Percentiles rank a stretch among this genome's conserved stretches.
Evolutionary conservation across 306 rosid genomes (phyloP).

Genomic region (Ormosia semicastrata): DNA sequence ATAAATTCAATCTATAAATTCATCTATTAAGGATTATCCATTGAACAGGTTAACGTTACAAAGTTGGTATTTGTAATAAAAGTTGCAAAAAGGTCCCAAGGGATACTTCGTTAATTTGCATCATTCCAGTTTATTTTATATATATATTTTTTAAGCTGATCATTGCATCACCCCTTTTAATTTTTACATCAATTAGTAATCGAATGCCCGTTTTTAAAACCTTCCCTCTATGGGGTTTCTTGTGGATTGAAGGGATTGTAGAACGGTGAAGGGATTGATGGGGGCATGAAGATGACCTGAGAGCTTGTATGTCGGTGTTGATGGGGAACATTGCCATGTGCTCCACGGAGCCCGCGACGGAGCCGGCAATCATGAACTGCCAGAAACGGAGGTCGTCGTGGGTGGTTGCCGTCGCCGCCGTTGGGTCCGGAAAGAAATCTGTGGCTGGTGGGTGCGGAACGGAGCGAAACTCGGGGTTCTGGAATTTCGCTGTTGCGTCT

Average conservation of each 20-base stretch:
- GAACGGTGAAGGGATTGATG: constrained; percentile 58
- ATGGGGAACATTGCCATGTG: constrained; percentile 95
- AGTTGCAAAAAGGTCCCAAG: no score
- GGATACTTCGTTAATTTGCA: no score
- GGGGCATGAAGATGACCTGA: constrained; percentile 61
- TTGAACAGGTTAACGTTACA: no score
- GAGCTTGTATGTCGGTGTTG: constrained; percentile 86
- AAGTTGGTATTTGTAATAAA: no score
- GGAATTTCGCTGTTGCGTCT: constrained; percentile 68
- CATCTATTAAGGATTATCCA: no score
- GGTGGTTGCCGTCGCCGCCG: constrained; percentile 30
- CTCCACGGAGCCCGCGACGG: constrained; percentile 73
- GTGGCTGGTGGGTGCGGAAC: constrained; percentile 10
- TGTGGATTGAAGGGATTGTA: constrained; percentile 59
- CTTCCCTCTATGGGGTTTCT: no score
- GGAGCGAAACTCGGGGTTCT: constrained; percentile 19
- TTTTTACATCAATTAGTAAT: no score
- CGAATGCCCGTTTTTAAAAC: no score
- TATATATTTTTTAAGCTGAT: no score
- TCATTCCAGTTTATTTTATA: no score
- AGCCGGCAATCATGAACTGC: constrained; percentile 91
- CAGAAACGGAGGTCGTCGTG: constrained; percentile 84
- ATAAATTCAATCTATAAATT: no score
- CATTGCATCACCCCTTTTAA: no score
- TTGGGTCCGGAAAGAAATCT: constrained; percentile 62